Base-by-base conservation (phyloP, 2,329 filamentous ascomycete genomes). In the Penicillium sp. region DNA sequence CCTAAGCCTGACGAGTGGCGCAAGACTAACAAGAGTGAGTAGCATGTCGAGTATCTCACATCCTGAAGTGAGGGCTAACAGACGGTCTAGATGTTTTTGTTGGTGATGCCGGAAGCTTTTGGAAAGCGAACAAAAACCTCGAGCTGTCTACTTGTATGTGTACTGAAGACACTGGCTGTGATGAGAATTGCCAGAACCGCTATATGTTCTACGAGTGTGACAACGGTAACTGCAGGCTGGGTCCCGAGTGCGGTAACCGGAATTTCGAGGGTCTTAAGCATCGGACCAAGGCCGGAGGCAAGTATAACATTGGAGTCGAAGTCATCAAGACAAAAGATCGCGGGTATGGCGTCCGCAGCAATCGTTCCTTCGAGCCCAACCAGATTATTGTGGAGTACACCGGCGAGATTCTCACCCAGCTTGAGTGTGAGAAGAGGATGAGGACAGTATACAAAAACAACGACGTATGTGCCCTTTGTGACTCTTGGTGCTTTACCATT, bases 351-450 rank as follows among this genome's bases (percentile, higher is more conserved):
- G 91, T 99, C 49, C 89, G 94, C 60, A 91, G 90, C 71, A 96
- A 93, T 76, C 87, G 94, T 47, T 89, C 87, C 60, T 99, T 97
- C 73, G 82, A 88, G 57, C 86, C 93, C 1, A 87, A 93, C 68
- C 92, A 97, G 77, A 96, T 99, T 72, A 97, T 99, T 70, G 93
- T 97, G 78, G 94, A 99, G 71, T 99, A 99, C 71, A 93, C 93
- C 0, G 94, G 94, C 41, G 94, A 99, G 76, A 97, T 99, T 66
- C 96, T 99, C 70, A 97, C 92, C 0, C 91, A 96, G 70, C 87
- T 88, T 31, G 94, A 99, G 73, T 96, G 93, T 70, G 92, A 97
- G 72, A 85, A 89, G 47, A 88, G 94, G 55, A 97, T 97, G 93
- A 91, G 90, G 59, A 89, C 93, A 61, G 84, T 89, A 58, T 99